phyloP scores from a whole-genome alignment of 352 stramenopile species.

The Phytophthora macrochlamydospora region DNA sequence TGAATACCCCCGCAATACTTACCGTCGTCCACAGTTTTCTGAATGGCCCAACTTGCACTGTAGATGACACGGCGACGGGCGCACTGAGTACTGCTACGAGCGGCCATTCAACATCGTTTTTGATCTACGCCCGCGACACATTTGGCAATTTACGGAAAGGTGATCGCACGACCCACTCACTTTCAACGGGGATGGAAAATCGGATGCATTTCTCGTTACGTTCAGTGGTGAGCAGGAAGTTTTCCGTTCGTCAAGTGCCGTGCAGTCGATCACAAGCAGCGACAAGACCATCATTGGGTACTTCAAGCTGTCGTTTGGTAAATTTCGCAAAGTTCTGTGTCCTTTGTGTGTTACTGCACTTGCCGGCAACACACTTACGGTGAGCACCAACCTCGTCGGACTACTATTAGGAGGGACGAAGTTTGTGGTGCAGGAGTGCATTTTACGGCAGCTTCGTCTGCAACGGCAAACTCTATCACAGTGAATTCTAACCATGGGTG shows the following conservation, averaged over 20 bases:
- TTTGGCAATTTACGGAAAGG: conserved; percentile 93
- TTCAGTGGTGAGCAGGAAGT: conserved; percentile 72
- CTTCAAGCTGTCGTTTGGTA: conserved; percentile 80
- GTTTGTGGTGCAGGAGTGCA: conserved; percentile 73
- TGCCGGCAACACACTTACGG: conserved; percentile 51
- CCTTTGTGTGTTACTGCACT: conserved; percentile 60
- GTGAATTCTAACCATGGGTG: conserved; percentile 69
- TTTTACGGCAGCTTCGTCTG: conserved; percentile 57
- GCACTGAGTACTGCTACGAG: conserved; percentile 85
- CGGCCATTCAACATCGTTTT: conserved; percentile 86
- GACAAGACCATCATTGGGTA: conserved; percentile 37
- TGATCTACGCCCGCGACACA: conserved; percentile 88
- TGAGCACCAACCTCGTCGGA: conserved; percentile 66
- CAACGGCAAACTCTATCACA: conserved; percentile 52
- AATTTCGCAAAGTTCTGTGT: conserved; percentile 60
- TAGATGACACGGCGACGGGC: conserved; percentile 68
- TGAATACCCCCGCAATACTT: conserved; percentile 66
- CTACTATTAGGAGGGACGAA: conserved; percentile 57
- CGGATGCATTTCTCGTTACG: conserved; percentile 92
- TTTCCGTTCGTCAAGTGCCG: conserved; percentile 88
- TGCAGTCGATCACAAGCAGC: conserved; percentile 67
- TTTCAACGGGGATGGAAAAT: conserved; percentile 83
- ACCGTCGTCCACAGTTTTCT: conserved; percentile 91
- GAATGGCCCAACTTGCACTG: conserved; percentile 87
- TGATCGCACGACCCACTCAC: conserved; percentile 69